Evolutionary conservation across 2,329 filamentous ascomycete species (phyloP), one percentile per base, ranked within the genome.

Genomic region (Pezicula neosporulosa): DNA sequence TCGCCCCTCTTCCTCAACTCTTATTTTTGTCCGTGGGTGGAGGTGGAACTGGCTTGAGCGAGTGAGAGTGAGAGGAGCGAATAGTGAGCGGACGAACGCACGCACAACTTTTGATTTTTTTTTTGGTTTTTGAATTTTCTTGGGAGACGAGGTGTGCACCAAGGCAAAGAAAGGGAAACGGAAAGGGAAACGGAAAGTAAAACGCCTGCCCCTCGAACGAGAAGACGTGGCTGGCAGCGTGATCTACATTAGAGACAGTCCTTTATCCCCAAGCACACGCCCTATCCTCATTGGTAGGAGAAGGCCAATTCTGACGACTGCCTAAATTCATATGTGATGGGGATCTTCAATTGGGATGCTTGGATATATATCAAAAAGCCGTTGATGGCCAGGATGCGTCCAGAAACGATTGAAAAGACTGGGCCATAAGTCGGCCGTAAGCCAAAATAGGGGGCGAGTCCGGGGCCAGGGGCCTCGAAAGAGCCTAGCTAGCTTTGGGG

Each of bases 321-420:
- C 63, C 62, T 63, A 64, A 63, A 64, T 56, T 57, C 60, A 56
- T 56, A 56, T 59, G 48, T 57, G 45, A 61, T 52, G 54, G 54
- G 35, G 54, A 56, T 59, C 50, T 53, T 58, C 52, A 51, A 53
- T 61, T 60, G 56, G 56, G 58, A 53, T 56, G 52, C 50, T 50
- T 48, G 55, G 50, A 53, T 58, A 57, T 58, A 57, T 59, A 60
- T 61, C 56, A 33, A 58, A 60, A 59, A 60, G 58, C 57, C 58
- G 62, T 61, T 60, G 59, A 56, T 51, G 19, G 50, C 47, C 48
- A 52, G 58, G 46, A 49, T 42, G 44, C 38, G 15, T n/a, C 19
- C 50, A 42, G 49, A 39, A 51, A 52, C 41, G 49, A 50, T 55
- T 50, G 44, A 54, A 58, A 42, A 42, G 54, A 51, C 46, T 27